Percentiles rank a stretch among this genome's conserved stretches.
These are phyloP conservation scores for Cicer arietinum DNA, from an alignment of 306 rosid genomes.

Conservation along the genomic window DNA sequence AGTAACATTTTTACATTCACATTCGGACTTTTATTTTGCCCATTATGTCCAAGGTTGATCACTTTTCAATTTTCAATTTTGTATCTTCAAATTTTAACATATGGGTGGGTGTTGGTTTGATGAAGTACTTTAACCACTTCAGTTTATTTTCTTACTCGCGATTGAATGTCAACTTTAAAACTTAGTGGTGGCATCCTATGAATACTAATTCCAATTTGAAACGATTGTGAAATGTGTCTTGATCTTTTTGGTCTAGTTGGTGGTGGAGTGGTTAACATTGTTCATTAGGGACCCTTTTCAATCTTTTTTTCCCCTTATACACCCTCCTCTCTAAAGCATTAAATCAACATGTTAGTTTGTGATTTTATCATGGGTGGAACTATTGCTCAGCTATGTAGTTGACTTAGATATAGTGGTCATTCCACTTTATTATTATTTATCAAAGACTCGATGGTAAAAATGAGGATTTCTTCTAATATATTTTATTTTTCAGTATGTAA, in stretches of 20 bases:
- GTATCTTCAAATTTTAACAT: conserved; percentile 47
- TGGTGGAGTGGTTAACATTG: conserved; percentile 49
- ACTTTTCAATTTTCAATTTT: conserved; percentile 12
- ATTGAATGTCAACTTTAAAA: conserved; percentile 32
- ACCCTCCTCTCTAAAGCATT: neutral
- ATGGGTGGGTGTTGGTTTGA: conserved; percentile 56
- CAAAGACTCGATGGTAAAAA: neutral
- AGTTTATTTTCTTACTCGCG: neutral
- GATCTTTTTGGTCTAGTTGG: conserved; percentile 20
- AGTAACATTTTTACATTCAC: conserved; percentile 32
- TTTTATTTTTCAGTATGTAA: neutral
- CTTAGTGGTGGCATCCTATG: conserved; percentile 46
- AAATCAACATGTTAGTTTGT: conserved; percentile 3
- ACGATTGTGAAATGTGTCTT: conserved; percentile 39
- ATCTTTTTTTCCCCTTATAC: neutral
- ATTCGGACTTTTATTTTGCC: conserved; percentile 8
- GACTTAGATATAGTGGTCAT: conserved; percentile 42
- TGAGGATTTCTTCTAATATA: neutral
- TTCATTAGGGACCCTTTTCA: conserved; percentile 30
- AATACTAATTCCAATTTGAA: conserved; percentile 33
- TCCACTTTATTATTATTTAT: conserved; percentile 26
- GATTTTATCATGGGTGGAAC: conserved; percentile 37
- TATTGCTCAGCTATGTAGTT: conserved; percentile 29
- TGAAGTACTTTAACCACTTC: conserved; percentile 44
- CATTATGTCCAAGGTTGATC: conserved; percentile 29